Base-by-base conservation (phyloP, 2,329 filamentous ascomycete species). In the Fusarium brevicatenulatum region DNA sequence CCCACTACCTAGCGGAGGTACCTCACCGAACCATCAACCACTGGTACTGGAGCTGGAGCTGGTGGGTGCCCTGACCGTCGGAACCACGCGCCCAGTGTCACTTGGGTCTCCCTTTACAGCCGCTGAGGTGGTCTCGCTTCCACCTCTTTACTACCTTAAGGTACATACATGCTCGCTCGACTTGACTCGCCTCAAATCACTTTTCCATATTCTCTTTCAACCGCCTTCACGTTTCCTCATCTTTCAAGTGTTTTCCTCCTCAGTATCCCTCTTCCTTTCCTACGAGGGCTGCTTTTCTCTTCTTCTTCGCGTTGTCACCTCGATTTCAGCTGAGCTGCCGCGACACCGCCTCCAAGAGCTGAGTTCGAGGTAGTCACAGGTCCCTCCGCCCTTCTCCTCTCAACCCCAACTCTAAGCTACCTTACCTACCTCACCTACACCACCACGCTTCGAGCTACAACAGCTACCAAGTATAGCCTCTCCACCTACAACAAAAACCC, bases 21-120 rank as follows among this genome's bases (percentile, higher is more conserved):
- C 66, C 53, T 55, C 34, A 46, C 40, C 46, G 36, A 59, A 32
- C 64, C 57, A 61, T 68, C 37, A 61, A 43, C 42, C 52, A 58
- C 59, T 37, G 34, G 47, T 25, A 18, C 25, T 46, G 43, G 43
- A 46, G 43, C 43, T 50, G 30, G 30, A 19, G 16, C 34, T 37
- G 34, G 21, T 15, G 42, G 52, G 42, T 32, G 46, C 58, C 59
- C 49, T 72, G 70, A 70, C 70, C 65, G 60, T 55, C 56, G 50
- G 56, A 44, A 57, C 50, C 70, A 72, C 70, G 70, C 70, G 70
- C 70, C 61, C 57, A 67, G 66, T 71, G 70, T 73, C 70, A 73
- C 60, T 73, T 58, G 65, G 54, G 40, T 34, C 66, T 62, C 63
- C 61, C 46, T 64, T 67, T 42, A 42, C n/a, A 57, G 30, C 19